Percentiles rank a stretch among this genome's conserved stretches.
phyloP scores from a whole-genome alignment of 73 alveolate species.

The Uronychia binucleata region DNA sequence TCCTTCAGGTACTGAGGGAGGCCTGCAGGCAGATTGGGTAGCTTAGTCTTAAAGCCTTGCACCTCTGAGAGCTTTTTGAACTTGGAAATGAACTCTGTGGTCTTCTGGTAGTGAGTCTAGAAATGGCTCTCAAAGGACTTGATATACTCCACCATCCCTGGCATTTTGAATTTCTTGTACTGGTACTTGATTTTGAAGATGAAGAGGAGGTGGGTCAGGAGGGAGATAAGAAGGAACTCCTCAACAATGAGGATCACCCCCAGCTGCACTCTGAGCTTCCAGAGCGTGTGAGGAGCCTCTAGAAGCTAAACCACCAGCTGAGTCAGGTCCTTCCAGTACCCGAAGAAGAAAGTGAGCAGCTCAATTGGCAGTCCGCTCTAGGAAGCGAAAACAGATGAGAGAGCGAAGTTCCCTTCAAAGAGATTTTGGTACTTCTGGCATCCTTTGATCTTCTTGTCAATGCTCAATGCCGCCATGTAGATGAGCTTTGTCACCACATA shows the following conservation, averaged over 20 bases:
- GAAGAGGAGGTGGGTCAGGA: background rate
- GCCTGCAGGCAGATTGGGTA: background rate
- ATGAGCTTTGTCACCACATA: background rate
- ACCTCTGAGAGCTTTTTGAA: background rate
- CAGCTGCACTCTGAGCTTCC: background rate
- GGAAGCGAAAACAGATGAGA: background rate
- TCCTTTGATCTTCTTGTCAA: background rate
- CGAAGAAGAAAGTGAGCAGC: constrained; percentile 1
- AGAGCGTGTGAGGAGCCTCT: background rate
- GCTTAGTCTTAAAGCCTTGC: background rate
- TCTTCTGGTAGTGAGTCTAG: background rate
- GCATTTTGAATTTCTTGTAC: background rate
- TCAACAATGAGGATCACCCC: background rate
- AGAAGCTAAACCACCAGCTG: background rate
- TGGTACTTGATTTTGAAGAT: background rate
- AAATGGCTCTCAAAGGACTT: background rate
- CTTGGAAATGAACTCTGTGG: background rate
- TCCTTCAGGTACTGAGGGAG: background rate
- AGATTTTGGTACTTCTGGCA: background rate
- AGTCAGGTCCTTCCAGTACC: background rate
- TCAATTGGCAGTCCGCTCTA: background rate
- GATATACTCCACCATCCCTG: background rate
- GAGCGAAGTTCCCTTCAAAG: background rate
- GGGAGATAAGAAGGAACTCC: background rate
- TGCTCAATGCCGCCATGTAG: background rate